Evolutionary conservation across 441 rosid species (phyloP), one percentile per base, ranked within the genome.

Genomic region (Adansonia rubrostipa): DNA sequence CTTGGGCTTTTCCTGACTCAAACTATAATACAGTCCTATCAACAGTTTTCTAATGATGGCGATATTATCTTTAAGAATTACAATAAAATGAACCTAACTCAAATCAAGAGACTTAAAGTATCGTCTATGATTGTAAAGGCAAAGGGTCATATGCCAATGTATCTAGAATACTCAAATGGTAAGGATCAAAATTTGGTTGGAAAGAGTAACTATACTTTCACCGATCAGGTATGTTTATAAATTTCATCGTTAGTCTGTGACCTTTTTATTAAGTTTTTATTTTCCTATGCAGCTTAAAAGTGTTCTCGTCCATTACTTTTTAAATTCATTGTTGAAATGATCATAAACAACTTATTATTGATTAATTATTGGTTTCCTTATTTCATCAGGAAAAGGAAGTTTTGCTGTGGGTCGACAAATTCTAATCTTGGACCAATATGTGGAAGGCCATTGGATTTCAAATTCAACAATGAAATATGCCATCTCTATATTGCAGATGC

Each of bases 381-480:
- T 66, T 24, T 14, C 24, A 51, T 14, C 22, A 84, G 88, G 78
- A 73, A 82, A 5, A 78, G 82, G 78, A 74, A 69, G 9, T 36
- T 40, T 3, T 87, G 92, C 54, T 87, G 87, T 70, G 86, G 86
- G 3, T 85, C 92, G 14, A 79, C 78, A 5, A 60, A 85, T 58
- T 70, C 82, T 0, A 15, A 11, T 4, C 15, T 28, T 77, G 90
- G 86, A 58, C 83, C 82, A 10, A 40, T 28, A 0, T 84, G 92
- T 56, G 90, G 89, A 24, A 85, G 89, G 77, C 87, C 87, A 14
- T 51, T 89, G 19, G 86, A 88, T 17, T 79, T 89, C 5, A 83
- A 84, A 65, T 87, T 89, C 72, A 74, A 79, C 80, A 24, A 67
- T 0, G 24, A 15, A 53, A 85, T 85, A 1, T 84, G 89, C 20